Conservation (phyloP, 2,329 filamentous ascomycete species). For the Penicillium sp. region DNA sequence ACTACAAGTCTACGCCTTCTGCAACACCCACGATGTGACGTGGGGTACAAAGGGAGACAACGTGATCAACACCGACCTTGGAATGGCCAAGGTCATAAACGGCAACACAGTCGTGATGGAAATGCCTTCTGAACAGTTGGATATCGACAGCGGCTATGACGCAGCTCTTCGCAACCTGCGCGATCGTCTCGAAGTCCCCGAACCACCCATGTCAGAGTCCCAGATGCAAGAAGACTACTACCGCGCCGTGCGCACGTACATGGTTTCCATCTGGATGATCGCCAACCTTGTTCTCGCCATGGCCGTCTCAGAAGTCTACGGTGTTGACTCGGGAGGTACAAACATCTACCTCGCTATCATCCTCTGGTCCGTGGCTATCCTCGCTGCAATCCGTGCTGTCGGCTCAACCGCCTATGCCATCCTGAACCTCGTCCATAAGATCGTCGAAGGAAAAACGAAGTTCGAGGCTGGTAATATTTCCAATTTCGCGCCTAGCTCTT, state of each 20-base stretch:
- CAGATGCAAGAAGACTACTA: conserved; percentile 99
- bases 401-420: conserved; percentile 81
- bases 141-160: conserved; percentile 97
- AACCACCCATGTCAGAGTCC: conserved; percentile 65
- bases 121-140: conserved; percentile 96
- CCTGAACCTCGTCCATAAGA: conserved; percentile 79
- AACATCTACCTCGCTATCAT: conserved; percentile 95
- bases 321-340: conserved; percentile 68
- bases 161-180: conserved; percentile 95
- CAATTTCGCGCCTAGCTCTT: conserved; percentile 28
- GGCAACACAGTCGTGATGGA: conserved; percentile 86
- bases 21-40: conserved; percentile 97
- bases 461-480: conserved; percentile 44
- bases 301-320: conserved; percentile 87
- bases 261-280: conserved; percentile 94
- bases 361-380: conserved; percentile 83
- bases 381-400: conserved; percentile 86
- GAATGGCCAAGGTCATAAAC: conserved; percentile 77
- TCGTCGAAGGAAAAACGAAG: conserved; percentile 84
- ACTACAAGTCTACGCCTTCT: conserved; percentile 97
- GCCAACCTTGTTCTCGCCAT: conserved; percentile 92
- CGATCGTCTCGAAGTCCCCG: conserved; percentile 82
- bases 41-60: conserved; percentile 99
- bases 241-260: conserved; percentile 94
- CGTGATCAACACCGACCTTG: conserved; percentile 87